phyloP scores from a whole-genome alignment of 108 stramenopile genomes.

The Nitzschia sp. region DNA sequence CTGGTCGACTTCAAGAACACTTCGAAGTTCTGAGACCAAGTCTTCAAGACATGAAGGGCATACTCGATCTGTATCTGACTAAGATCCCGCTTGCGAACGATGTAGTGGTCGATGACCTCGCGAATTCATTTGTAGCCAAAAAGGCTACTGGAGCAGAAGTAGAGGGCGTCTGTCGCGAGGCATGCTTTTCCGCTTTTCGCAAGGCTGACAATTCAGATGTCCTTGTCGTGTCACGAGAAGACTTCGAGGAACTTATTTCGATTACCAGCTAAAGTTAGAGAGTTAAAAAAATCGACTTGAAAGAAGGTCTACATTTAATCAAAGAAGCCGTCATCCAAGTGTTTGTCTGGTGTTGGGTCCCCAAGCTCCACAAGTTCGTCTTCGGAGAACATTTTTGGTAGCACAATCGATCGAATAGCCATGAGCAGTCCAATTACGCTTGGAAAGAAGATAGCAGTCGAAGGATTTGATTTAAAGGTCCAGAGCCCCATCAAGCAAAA shows the following conservation, averaged over 20 bases:
- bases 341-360: constrained; percentile 45
- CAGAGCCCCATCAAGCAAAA: constrained; percentile 82
- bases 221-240: constrained; percentile 8
- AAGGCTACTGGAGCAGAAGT: constrained; percentile 63
- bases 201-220: neutral
- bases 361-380: constrained; percentile 76
- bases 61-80: constrained; percentile 45
- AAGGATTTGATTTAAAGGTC: constrained; percentile 86
- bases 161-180: constrained; percentile 73
- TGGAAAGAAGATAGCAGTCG: constrained; percentile 96
- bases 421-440: constrained; percentile 91
- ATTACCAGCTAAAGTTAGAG: too few species aligned
- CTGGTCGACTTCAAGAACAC: constrained; percentile 93
- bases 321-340: constrained; percentile 15
- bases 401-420: constrained; percentile 68
- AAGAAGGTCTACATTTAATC: neutral
- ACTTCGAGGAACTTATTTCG: too few species aligned
- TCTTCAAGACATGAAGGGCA: constrained; percentile 43
- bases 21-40: constrained; percentile 50
- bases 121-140: constrained; percentile 26
- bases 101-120: constrained; percentile 25
- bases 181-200: constrained; percentile 37
- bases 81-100: constrained; percentile 23
- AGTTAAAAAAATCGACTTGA: too few species aligned
- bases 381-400: constrained; percentile 84